Evolutionary conservation across 2,329 filamentous ascomycete species (phyloP).

Genomic region (Arthrobotrys entomopaga): DNA sequence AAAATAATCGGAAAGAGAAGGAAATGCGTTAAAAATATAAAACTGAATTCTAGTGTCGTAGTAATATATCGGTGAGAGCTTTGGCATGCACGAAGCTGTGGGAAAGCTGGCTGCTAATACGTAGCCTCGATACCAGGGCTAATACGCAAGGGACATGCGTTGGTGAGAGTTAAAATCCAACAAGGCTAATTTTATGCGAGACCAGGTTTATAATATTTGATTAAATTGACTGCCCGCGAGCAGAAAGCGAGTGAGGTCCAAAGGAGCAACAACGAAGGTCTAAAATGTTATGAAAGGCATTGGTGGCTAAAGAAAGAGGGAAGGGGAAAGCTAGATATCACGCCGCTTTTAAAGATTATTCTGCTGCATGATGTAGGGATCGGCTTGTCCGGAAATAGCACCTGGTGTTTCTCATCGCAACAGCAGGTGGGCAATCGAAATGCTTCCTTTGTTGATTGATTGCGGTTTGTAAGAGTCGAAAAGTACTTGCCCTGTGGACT

Average conservation of each 20-base stretch:
- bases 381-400: slow-evolving; percentile 56
- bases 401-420: slow-evolving; percentile 52
- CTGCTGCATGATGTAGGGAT: slow-evolving; percentile 55
- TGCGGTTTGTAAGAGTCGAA: slow-evolving; percentile 1
- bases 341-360: slow-evolving; percentile 50
- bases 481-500: not conserved
- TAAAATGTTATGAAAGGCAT: slow-evolving; percentile 6
- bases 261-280: slow-evolving; percentile 21
- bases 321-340: slow-evolving; percentile 37
- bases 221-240: not conserved
- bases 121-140: too few relatives aligned
- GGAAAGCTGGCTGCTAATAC: too few relatives aligned
- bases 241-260: slow-evolving; percentile 3
- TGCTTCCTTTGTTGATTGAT: slow-evolving; percentile 32
- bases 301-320: slow-evolving; percentile 26
- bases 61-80: slow-evolving; percentile 3
- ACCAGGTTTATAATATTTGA: not conserved
- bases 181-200: slow-evolving; percentile 23
- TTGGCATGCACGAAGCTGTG: not conserved
- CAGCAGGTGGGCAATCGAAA: slow-evolving; percentile 23
- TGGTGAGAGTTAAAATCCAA: slow-evolving; percentile 36
- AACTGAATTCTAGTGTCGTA: not conserved
- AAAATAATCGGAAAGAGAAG: not conserved
- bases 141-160: slow-evolving; percentile 27
- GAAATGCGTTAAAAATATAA: not conserved